These are phyloP conservation scores for Oleoguttula mirabilis DNA, from an alignment of 495 filamentous ascomycete genomes.

Conservation along the genomic window DNA sequence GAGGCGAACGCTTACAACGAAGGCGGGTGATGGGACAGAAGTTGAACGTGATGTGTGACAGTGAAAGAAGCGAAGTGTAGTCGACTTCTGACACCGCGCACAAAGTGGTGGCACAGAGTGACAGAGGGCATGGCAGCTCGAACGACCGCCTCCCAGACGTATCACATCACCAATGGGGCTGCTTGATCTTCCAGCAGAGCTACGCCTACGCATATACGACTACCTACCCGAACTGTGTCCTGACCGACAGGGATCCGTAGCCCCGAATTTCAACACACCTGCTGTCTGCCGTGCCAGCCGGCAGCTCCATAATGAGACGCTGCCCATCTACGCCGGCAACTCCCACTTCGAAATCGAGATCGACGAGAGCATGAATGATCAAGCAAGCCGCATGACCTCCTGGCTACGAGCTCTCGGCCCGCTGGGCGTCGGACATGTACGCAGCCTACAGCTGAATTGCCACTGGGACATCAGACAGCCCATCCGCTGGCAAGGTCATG, in stretches of 20 bases:
- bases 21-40: no score
- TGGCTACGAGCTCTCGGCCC: constrained; percentile 5
- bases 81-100: no score
- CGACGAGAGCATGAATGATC: constrained; percentile 1
- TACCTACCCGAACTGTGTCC: constrained; percentile 2
- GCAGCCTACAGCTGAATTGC: constrained; percentile 10
- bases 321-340: constrained; percentile 11
- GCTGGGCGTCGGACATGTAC: constrained; percentile 1
- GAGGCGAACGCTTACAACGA: no score
- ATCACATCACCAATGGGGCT: constrained; percentile 7
- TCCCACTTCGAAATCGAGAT: constrained; percentile 9
- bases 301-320: constrained; percentile 2
- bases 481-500: constrained; percentile 14
- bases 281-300: constrained; percentile 7
- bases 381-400: neutral
- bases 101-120: no score
- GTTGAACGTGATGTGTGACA: no score
- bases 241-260: constrained; percentile 3
- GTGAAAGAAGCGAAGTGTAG: no score
- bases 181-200: constrained; percentile 7
- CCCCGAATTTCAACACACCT: constrained; percentile 1
- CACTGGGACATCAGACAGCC: constrained; percentile 11
- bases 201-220: constrained; percentile 9
- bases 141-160: no score
- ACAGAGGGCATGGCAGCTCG: no score